phyloP scores from a whole-genome alignment of 306 rosid genomes.

The Acmispon strigosus region DNA sequence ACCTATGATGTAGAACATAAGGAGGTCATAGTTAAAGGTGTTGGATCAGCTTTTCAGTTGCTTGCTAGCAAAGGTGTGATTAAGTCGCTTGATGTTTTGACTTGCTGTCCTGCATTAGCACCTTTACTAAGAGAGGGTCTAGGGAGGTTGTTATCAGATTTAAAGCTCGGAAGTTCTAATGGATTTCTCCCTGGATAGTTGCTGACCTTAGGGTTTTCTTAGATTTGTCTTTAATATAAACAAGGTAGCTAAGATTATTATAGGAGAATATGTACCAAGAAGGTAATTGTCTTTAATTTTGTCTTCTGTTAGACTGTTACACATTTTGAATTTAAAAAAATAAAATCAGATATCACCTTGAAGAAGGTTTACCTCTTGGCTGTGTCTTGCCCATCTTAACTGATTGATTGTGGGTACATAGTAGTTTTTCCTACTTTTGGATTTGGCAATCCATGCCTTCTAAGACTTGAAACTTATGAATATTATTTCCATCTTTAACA shows the following conservation, averaged over 20 bases:
- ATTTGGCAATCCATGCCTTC: too few species aligned
- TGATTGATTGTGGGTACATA: too few species aligned
- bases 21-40: conserved; percentile 46
- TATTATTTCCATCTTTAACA: too few species aligned
- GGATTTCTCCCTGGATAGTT: not conserved
- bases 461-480: too few species aligned
- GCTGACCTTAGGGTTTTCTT: not conserved
- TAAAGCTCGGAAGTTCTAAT: not conserved
- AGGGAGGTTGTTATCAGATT: conserved; percentile 12
- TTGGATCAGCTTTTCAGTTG: conserved; percentile 42
- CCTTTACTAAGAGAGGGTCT: conserved; percentile 39
- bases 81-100: conserved; percentile 50
- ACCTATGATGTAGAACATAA: conserved; percentile 51
- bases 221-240: not conserved
- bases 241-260: not conserved
- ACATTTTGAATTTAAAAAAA: not conserved
- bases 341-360: not conserved
- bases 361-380: too few species aligned
- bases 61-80: conserved; percentile 54
- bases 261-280: not conserved
- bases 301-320: too few species aligned
- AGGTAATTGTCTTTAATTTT: too few species aligned
- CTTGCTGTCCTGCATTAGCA: conserved; percentile 34
- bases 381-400: too few species aligned
- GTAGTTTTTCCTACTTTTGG: too few species aligned